Percentiles rank a stretch among this genome's conserved stretches.
Evolutionary conservation across 176 grass and related monocot genomes (phyloP).

Genomic region (Eremochloa ophiuroides): DNA sequence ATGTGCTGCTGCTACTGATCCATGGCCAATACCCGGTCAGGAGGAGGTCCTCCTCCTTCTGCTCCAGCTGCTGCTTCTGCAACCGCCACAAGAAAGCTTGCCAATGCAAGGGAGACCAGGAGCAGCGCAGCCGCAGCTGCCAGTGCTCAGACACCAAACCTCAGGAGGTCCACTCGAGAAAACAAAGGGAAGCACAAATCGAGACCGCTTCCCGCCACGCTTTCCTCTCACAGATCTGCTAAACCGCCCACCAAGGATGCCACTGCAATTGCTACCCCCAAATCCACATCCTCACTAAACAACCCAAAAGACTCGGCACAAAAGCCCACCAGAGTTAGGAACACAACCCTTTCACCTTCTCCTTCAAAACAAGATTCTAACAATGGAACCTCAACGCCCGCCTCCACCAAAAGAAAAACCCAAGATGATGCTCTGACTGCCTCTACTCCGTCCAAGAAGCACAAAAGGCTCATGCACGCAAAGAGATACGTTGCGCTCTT

Average conservation of each 20-base stretch:
- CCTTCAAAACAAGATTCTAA: conserved; percentile 20
- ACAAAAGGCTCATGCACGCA: conserved; percentile 21
- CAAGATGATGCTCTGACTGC: neutral
- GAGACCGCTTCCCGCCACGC: neutral
- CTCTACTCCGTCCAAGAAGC: conserved; percentile 22
- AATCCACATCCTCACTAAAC: neutral
- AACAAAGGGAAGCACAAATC: conserved; percentile 36
- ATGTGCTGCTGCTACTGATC: neutral
- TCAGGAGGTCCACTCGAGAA: conserved; percentile 72
- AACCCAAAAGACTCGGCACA: conserved; percentile 22
- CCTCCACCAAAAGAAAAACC: conserved; percentile 24
- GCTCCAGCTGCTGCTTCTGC: neutral
- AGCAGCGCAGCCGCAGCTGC: neutral
- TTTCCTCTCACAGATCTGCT: conserved; percentile 11
- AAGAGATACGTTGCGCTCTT: conserved; percentile 34
- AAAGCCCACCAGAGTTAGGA: conserved; percentile 26
- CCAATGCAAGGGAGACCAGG: conserved; percentile 32
- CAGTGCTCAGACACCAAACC: conserved; percentile 6
- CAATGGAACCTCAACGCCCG: neutral
- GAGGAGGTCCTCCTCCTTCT: neutral
- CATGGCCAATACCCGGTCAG: conserved; percentile 65
- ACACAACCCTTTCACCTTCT: neutral
- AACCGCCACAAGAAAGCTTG: neutral
- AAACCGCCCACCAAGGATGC: neutral
- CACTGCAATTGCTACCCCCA: neutral